These are phyloP conservation scores for Ophiostoma triangulosporum DNA, from an alignment of 2,329 filamentous ascomycete genomes.

Conservation along the genomic window DNA sequence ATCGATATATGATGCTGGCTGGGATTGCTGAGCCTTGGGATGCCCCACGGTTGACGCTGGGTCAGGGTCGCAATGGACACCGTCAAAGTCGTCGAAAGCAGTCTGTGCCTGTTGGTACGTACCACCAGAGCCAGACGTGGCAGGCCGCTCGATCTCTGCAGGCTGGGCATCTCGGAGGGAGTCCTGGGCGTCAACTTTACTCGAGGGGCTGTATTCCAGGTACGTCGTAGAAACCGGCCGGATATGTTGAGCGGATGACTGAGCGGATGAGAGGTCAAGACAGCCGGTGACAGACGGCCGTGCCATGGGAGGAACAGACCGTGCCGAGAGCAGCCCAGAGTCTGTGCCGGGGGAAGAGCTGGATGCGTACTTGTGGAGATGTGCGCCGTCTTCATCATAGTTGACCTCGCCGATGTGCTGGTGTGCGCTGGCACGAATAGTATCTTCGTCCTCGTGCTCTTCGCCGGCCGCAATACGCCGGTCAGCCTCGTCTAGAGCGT, in stretches of 20 bases:
- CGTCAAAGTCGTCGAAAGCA: slow-evolving; percentile 71
- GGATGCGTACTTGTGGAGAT: slow-evolving; percentile 13
- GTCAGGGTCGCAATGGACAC: slow-evolving; percentile 57
- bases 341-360: slow-evolving; percentile 3
- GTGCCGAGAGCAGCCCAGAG: slow-evolving; percentile 1
- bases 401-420: slow-evolving; percentile 22
- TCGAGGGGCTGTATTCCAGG: neutral
- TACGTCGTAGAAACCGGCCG: neutral
- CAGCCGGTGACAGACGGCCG: slow-evolving; percentile 2
- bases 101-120: slow-evolving; percentile 52
- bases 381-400: slow-evolving; percentile 5
- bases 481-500: slow-evolving; percentile 42
- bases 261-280: neutral
- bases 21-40: slow-evolving; percentile 11
- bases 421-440: slow-evolving; percentile 22
- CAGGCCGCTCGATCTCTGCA: slow-evolving; percentile 21
- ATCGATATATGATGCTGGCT: slow-evolving; percentile 46
- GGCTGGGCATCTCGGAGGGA: neutral
- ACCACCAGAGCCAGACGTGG: slow-evolving; percentile 40
- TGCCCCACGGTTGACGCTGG: slow-evolving; percentile 1
- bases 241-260: neutral
- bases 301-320: neutral
- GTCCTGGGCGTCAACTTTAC: neutral
- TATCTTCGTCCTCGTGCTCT: slow-evolving; percentile 24
- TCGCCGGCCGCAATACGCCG: slow-evolving; percentile 22